Evolutionary conservation across 2,329 filamentous ascomycete species (phyloP).

Genomic region (Colletotrichum cuscutae): DNA sequence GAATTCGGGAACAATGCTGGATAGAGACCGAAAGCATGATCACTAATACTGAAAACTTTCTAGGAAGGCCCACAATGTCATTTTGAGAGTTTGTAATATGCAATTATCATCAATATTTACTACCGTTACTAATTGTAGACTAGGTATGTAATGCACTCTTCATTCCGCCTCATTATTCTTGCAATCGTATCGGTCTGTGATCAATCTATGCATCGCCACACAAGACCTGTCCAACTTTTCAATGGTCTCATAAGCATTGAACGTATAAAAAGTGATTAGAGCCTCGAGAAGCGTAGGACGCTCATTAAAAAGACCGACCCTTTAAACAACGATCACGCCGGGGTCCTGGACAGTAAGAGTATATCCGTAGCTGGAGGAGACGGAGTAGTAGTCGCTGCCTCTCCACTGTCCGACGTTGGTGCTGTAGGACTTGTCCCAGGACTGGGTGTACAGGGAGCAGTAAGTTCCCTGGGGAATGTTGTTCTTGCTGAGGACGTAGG

Average conservation of each 20-base stretch:
- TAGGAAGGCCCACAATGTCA: background rate
- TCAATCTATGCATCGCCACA: background rate
- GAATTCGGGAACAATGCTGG: no score
- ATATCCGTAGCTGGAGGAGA: constrained; percentile 25
- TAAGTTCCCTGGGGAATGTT: constrained; percentile 8
- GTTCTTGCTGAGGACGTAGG: constrained; percentile 22
- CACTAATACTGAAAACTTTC: no score
- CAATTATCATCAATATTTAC: background rate
- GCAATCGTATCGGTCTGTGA: background rate
- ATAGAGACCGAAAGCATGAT: no score
- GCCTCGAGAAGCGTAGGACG: background rate
- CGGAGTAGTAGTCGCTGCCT: constrained; percentile 15
- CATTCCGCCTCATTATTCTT: background rate
- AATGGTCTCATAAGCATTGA: background rate
- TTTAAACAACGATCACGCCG: background rate
- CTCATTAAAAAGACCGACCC: fast-evolving
- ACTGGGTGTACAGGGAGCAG: constrained; percentile 24
- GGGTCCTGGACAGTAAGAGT: background rate
- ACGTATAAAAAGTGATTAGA: background rate
- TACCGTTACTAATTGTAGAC: background rate
- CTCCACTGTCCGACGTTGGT: constrained; percentile 30
- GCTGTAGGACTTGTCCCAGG: constrained; percentile 25
- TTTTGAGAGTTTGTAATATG: background rate
- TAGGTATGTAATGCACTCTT: background rate
- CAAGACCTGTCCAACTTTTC: background rate